Conservation (phyloP, 2,329 filamentous ascomycete species). For the Pseudocercospora fijiensis region DNA sequence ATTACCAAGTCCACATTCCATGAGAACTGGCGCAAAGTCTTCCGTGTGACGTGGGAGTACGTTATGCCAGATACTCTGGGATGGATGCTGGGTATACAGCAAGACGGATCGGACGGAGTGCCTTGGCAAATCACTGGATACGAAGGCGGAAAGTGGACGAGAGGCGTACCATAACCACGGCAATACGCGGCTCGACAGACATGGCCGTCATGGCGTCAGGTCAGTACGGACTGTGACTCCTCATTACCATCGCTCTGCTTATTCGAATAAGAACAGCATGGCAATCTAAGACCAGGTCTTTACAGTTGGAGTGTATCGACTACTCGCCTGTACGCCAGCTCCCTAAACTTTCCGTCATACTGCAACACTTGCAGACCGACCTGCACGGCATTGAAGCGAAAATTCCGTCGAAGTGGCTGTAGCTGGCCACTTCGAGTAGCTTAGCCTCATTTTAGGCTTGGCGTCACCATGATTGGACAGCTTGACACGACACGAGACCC, state of each 20-base stretch:
- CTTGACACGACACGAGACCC: neutral
- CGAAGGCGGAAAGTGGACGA: neutral
- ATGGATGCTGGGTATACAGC: neutral
- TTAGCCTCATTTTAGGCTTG: neutral
- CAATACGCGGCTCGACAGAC: too few species aligned
- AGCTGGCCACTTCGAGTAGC: neutral
- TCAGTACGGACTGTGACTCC: too few species aligned
- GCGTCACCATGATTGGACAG: constrained; percentile 6
- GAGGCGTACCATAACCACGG: neutral
- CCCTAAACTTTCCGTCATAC: too few species aligned
- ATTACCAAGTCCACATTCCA: neutral
- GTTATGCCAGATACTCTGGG: neutral
- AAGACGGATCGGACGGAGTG: neutral
- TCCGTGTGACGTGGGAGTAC: neutral
- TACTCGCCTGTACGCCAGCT: too few species aligned
- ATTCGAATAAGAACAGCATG: too few species aligned
- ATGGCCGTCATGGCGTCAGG: too few species aligned
- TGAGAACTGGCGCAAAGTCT: neutral
- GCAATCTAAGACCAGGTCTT: too few species aligned
- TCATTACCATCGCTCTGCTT: too few species aligned
- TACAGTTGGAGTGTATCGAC: too few species aligned
- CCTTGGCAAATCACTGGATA: neutral
- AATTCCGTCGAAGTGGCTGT: too few species aligned
- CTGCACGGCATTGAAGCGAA: too few species aligned
- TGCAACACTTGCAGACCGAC: too few species aligned